Evolutionary conservation across 352 stramenopile genomes (phyloP).

Genomic region (Pythium rhizo-oryzae): DNA sequence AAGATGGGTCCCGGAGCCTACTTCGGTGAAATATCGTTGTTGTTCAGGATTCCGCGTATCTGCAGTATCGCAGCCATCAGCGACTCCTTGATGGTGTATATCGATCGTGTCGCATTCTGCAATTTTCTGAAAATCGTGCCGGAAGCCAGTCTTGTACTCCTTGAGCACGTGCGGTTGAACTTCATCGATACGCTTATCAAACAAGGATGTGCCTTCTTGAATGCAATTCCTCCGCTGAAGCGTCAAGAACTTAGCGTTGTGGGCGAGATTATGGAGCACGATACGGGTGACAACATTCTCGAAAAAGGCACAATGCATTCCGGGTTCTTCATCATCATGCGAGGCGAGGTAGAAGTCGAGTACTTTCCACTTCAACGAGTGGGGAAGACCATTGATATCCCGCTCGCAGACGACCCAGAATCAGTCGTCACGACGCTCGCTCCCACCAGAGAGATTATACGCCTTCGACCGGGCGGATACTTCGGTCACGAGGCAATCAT

Average conservation of each 20-base stretch:
- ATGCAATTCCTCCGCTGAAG: constrained; percentile 55
- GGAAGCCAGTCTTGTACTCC: constrained; percentile 47
- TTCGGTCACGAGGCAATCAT: constrained; percentile 75
- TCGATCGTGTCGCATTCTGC: constrained; percentile 66
- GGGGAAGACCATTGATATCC: neutral
- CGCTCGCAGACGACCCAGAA: neutral
- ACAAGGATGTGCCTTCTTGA: constrained; percentile 55
- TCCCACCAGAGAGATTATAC: constrained; percentile 32
- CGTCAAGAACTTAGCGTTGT: constrained; percentile 59
- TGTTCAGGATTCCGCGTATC: constrained; percentile 72
- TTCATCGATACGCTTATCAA: constrained; percentile 66
- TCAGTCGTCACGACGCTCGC: constrained; percentile 1
- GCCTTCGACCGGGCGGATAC: constrained; percentile 54
- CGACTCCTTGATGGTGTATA: constrained; percentile 68
- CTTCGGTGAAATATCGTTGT: constrained; percentile 75
- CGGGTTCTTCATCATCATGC: constrained; percentile 53
- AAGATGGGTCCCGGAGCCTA: constrained; percentile 55
- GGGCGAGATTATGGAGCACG: constrained; percentile 51
- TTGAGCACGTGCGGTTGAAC: constrained; percentile 66
- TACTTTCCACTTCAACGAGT: constrained; percentile 22
- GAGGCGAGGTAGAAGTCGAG: constrained; percentile 37
- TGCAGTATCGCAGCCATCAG: constrained; percentile 64
- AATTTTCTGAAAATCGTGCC: constrained; percentile 76
- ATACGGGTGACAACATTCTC: constrained; percentile 37
- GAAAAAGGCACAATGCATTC: constrained; percentile 29